Percentiles rank a stretch among this genome's conserved stretches.
Evolutionary conservation across 768 basidiomycete genomes (phyloP).

Genomic region (Rhodocollybia butyracea): DNA sequence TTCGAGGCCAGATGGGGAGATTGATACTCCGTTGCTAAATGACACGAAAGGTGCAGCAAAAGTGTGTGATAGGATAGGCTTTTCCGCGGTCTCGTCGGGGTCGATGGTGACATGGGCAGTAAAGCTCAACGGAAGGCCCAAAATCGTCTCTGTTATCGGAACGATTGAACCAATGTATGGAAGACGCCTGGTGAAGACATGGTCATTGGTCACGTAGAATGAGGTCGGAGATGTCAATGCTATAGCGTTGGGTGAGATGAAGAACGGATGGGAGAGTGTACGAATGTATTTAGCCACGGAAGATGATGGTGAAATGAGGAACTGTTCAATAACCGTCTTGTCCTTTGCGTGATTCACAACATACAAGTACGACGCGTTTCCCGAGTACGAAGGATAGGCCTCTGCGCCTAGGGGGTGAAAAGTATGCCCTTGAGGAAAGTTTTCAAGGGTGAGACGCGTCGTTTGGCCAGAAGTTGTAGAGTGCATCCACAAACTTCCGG

Average conservation of each 20-base stretch:
- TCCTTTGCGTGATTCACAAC: slow-evolving; percentile 66
- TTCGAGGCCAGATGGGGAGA: slow-evolving; percentile 46
- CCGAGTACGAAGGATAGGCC: slow-evolving; percentile 46
- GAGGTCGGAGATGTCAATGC: slow-evolving; percentile 62
- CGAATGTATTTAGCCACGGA: slow-evolving; percentile 50
- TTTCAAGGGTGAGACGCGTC: slow-evolving; percentile 40
- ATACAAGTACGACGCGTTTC: slow-evolving; percentile 55
- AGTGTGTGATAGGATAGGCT: slow-evolving; percentile 30
- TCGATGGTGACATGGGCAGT: slow-evolving; percentile 52
- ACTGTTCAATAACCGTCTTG: slow-evolving; percentile 66
- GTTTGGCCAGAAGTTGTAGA: slow-evolving; percentile 25
- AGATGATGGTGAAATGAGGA: slow-evolving; percentile 43
- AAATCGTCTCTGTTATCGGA: slow-evolving; percentile 51
- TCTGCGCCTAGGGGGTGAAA: slow-evolving; percentile 75
- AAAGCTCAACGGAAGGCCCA: slow-evolving; percentile 57
- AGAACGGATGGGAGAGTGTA: slow-evolving; percentile 55
- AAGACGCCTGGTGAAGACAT: slow-evolving; percentile 60
- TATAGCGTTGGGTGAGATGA: slow-evolving; percentile 65
- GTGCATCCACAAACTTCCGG: slow-evolving; percentile 63
- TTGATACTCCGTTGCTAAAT: slow-evolving; percentile 67
- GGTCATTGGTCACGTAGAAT: slow-evolving; percentile 75
- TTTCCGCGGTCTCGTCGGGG: slow-evolving; percentile 16
- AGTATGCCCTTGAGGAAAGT: slow-evolving; percentile 54
- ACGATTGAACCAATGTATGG: slow-evolving; percentile 48
- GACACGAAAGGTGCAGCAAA: slow-evolving; percentile 48